Conservation (phyloP, 352 stramenopile genomes). For the Blastocystis sp. region DNA sequence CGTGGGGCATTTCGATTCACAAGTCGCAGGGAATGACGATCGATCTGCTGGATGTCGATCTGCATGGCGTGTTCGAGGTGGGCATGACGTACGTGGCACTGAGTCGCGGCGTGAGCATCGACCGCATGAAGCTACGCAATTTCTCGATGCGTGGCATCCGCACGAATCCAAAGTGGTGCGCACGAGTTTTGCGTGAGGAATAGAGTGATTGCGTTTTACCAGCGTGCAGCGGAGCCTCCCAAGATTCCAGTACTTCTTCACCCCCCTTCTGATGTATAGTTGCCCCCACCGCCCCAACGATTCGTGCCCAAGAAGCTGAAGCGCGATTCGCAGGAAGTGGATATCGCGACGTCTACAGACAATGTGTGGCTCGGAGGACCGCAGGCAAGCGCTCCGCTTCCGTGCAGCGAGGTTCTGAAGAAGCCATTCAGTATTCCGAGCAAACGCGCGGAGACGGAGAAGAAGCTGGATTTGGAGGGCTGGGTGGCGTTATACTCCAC, state of each 20-base stretch:
- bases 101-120: constrained; percentile 84
- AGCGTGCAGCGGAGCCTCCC: not conserved
- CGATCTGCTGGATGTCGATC: constrained; percentile 82
- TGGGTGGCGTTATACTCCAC: constrained; percentile 45
- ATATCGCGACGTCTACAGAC: not conserved
- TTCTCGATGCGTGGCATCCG: constrained; percentile 45
- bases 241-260: not conserved
- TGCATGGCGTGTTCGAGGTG: constrained; percentile 87
- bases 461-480: constrained; percentile 26
- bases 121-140: constrained; percentile 75
- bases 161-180: constrained; percentile 29
- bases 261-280: not conserved
- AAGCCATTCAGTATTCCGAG: constrained; percentile 23
- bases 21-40: constrained; percentile 89
- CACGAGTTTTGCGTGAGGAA: not conserved
- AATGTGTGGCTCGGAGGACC: not conserved
- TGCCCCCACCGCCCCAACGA: not conserved
- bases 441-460: not conserved
- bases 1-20: constrained; percentile 89
- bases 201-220: constrained; percentile 61
- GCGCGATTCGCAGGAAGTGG: not conserved
- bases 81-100: constrained; percentile 91
- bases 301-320: not conserved
- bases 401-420: constrained; percentile 13
- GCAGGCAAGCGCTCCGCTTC: not conserved